These are phyloP conservation scores for Pseudogymnoascus sp. DNA, from an alignment of 2,329 filamentous ascomycete species.

Conservation along the genomic window DNA sequence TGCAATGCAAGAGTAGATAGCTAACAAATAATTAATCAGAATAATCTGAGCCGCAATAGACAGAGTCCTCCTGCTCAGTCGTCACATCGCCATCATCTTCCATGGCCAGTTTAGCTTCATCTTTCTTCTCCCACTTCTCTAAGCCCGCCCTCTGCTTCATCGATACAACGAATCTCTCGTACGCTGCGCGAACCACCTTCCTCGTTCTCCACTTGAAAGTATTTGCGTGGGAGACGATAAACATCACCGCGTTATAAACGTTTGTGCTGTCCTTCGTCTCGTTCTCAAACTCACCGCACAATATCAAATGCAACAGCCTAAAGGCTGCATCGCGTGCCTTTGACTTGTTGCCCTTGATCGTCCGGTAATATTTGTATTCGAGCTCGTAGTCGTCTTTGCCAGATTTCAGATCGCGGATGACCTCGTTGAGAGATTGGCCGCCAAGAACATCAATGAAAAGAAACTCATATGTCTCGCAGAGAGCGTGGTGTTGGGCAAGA, in stretches of 20 bases:
- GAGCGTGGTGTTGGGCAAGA: constrained; percentile 19
- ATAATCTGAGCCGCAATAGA: constrained; percentile 5
- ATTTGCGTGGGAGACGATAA: constrained; percentile 20
- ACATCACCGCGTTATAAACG: constrained; percentile 21
- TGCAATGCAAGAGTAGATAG: too few species aligned
- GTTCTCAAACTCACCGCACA: constrained; percentile 16
- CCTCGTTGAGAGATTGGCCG: constrained; percentile 17
- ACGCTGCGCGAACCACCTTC: constrained; percentile 18
- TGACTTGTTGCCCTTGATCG: constrained; percentile 10
- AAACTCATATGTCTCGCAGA: constrained; percentile 23
- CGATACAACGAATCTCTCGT: constrained; percentile 20
- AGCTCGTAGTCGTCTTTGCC: constrained; percentile 16
- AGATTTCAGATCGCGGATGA: constrained; percentile 19
- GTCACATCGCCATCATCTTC: constrained; percentile 11
- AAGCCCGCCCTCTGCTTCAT: constrained; percentile 21
- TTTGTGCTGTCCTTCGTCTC: constrained; percentile 18
- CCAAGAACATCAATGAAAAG: constrained; percentile 19
- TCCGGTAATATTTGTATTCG: constrained; percentile 10
- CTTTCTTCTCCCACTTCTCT: constrained; percentile 19
- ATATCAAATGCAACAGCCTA: constrained; percentile 20
- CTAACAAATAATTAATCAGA: background rate
- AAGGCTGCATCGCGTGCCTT: constrained; percentile 22
- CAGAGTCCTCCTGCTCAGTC: constrained; percentile 11
- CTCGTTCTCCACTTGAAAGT: constrained; percentile 23
- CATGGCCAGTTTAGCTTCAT: background rate